phyloP scores from a whole-genome alignment of 1,284 basidiomycete genomes.

The Trametes pubescens region DNA sequence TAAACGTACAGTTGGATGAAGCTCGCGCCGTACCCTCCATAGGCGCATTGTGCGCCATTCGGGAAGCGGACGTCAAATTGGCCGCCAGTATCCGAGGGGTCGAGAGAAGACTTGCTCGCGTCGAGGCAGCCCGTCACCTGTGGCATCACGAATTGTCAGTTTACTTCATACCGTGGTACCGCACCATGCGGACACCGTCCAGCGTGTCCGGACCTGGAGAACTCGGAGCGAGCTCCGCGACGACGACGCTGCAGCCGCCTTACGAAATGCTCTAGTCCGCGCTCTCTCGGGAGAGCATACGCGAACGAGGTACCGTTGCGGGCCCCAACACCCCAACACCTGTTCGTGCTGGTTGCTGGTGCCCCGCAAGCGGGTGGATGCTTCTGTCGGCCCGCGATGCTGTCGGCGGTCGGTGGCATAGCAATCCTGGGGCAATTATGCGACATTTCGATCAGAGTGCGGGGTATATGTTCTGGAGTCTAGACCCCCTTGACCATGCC shows the following conservation, averaged over 20 bases:
- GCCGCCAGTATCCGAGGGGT: slow-evolving; percentile 51
- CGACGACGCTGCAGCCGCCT: slow-evolving; percentile 1
- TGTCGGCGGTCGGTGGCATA: not conserved
- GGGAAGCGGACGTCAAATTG: slow-evolving; percentile 61
- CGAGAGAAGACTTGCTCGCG: slow-evolving; percentile 48
- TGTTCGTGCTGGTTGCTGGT: not conserved
- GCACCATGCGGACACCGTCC: not conserved
- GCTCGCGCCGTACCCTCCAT: slow-evolving; percentile 58
- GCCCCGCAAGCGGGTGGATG: not conserved
- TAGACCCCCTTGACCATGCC: not conserved
- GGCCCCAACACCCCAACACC: slow-evolving; percentile 20
- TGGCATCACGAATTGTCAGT: slow-evolving; percentile 15
- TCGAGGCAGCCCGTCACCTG: slow-evolving; percentile 62
- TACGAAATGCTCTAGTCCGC: slow-evolving; percentile 10
- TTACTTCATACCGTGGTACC: slow-evolving; percentile 7
- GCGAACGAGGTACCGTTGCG: not conserved
- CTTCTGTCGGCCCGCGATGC: not conserved
- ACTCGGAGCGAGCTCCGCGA: slow-evolving; percentile 13
- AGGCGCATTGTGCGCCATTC: slow-evolving; percentile 59
- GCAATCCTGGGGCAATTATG: not conserved
- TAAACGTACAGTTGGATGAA: slow-evolving; percentile 57
- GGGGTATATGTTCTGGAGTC: not conserved
- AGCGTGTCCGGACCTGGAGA: not conserved
- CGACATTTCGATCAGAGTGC: not conserved
- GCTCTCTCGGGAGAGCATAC: not conserved